phyloP scores from a whole-genome alignment of 2,329 filamentous ascomycete genomes.

The Venturia nashicola region DNA sequence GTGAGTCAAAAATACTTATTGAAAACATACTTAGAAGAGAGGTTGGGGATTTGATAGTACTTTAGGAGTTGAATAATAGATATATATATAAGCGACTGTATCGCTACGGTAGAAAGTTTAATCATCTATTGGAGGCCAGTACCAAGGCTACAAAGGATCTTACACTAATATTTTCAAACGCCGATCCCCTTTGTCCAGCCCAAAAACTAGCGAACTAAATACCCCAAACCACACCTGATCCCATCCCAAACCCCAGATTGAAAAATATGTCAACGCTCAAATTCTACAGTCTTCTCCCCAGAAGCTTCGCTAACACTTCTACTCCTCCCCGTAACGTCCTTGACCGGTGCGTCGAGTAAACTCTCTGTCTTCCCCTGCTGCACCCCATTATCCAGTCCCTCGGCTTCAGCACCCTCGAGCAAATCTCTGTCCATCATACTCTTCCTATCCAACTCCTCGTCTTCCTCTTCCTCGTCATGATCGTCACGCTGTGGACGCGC shows the following conservation, averaged over 20 bases:
- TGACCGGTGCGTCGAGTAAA: neutral
- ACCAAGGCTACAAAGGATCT: no score
- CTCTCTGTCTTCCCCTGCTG: neutral
- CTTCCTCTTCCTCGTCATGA: slow-evolving; percentile 53
- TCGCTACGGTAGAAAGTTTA: no score
- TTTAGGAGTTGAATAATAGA: no score
- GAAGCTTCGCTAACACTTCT: neutral
- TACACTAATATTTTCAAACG: no score
- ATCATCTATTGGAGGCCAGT: no score
- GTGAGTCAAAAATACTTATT: no score
- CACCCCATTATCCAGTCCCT: slow-evolving; percentile 21
- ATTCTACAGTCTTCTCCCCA: slow-evolving; percentile 5
- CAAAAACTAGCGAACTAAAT: no score
- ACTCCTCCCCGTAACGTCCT: neutral
- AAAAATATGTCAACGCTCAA: neutral
- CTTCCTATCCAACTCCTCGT: slow-evolving; percentile 33
- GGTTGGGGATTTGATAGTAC: no score
- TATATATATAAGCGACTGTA: no score
- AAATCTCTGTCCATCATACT: slow-evolving; percentile 27
- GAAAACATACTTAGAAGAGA: no score
- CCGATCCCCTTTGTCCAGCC: no score
- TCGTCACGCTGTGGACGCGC: slow-evolving; percentile 37
- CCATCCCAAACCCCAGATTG: neutral
- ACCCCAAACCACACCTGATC: no score
- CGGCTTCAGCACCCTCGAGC: slow-evolving; percentile 38